A percentile compares a stretch with the other conserved stretches of the same genome.
Conservation (phyloP, 768 basidiomycete genomes). For the Lactifluus rugatus region DNA sequence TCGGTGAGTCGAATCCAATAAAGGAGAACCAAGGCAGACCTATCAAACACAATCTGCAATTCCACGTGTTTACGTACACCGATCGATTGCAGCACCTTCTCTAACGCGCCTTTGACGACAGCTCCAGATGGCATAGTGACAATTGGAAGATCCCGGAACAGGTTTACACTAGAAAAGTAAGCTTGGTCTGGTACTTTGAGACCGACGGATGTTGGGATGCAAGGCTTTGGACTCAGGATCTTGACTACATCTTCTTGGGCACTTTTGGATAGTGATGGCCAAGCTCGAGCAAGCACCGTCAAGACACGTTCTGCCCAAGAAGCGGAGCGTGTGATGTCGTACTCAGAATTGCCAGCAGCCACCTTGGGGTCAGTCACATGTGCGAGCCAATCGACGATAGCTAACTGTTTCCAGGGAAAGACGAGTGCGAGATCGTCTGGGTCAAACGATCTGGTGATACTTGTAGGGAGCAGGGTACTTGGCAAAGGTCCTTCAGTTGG, state of each 20-base stretch:
- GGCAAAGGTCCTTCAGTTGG: constrained; percentile 72
- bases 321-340: constrained; percentile 56
- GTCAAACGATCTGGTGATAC: constrained; percentile 51
- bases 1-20: neutral
- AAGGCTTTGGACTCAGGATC: constrained; percentile 35
- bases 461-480: constrained; percentile 55
- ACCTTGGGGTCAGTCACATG: constrained; percentile 47
- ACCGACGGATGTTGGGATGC: constrained; percentile 51
- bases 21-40: constrained; percentile 37
- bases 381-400: constrained; percentile 63
- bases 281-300: constrained; percentile 52
- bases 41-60: constrained; percentile 84
- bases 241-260: constrained; percentile 34
- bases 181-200: constrained; percentile 61
- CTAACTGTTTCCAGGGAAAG: constrained; percentile 76
- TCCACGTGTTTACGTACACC: constrained; percentile 91
- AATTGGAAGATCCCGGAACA: constrained; percentile 85
- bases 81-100: constrained; percentile 58
- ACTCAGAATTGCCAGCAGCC: constrained; percentile 34
- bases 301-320: constrained; percentile 79
- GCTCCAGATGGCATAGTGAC: constrained; percentile 59
- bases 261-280: constrained; percentile 51
- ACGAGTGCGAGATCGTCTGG: constrained; percentile 37
- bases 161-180: constrained; percentile 77
- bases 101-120: constrained; percentile 56